Base-by-base conservation (phyloP, 2,329 filamentous ascomycete species). In the Aspergillus sp. region DNA sequence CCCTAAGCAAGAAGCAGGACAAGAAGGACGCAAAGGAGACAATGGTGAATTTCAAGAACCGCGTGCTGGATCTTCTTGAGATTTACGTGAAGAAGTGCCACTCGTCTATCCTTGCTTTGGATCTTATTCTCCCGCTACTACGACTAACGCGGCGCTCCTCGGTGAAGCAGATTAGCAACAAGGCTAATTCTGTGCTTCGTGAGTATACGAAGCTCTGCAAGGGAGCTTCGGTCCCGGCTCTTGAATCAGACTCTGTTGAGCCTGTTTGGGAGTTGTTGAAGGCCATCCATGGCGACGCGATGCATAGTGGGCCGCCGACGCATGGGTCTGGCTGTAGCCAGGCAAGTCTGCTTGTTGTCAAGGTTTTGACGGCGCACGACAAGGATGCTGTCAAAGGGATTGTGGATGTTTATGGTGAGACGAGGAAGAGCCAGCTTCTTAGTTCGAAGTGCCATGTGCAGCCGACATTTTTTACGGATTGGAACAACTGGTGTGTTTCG, bases 41-140 rank as follows among this genome's bases (percentile, higher is more conserved):
- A 19, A 90, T 98, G 70, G 80, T 96, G 68, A 93, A 93, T 76
- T 96, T 99, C 83, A 99, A 99, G 80, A 90, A 91, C 74, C 90
- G 93, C 43, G 89, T 97, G 6, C 84, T 98, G 4, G 95, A 98
- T 69, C 83, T 98, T 1, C 81, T 98, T 11, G 86, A 89, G 59
- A 89, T 95, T 62, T 98, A 91, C 73, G 82, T 95, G 62, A 92
- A 90, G 73, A 88, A 89, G 65, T 88, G 95, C 74, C 84, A 89
- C 56, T 82, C 82, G 21, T 89, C 87, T 66, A 76, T 83, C 1
- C 78, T 93, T 1, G 84, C 87, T 0, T 84, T 95, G 44, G 81
- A 86, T 39, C 75, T 95, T 8, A 78, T 97, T 6, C 73, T 93
- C 7, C 92, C 93, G 0, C 80, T 97, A 0, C 80, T 96, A n/a